Conservation (phyloP, 805 yeast genomes). For the Kazachstania kunashirensis region DNA sequence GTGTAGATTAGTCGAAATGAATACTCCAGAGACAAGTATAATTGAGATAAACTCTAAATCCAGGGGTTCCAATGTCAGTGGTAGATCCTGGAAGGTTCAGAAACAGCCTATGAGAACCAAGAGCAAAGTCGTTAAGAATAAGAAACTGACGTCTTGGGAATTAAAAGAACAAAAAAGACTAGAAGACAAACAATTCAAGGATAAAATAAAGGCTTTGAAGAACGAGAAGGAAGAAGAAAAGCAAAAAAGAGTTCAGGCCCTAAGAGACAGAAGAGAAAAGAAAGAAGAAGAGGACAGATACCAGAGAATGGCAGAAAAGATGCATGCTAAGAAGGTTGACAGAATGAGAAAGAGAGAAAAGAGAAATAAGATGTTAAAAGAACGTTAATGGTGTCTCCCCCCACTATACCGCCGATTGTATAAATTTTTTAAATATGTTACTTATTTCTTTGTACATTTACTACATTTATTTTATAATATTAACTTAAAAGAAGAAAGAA, state of each 20-base stretch:
- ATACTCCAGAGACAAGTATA: too few species aligned
- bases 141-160: constrained; percentile 45
- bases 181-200: constrained; percentile 57
- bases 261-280: constrained; percentile 66
- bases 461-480: too few species aligned
- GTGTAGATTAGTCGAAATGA: too few species aligned
- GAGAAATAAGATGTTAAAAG: constrained; percentile 87
- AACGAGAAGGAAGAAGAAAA: constrained; percentile 63
- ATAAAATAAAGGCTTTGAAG: constrained; percentile 60
- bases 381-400: constrained; percentile 42
- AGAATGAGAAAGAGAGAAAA: constrained; percentile 84
- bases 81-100: constrained; percentile 63
- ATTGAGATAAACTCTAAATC: constrained; percentile 4
- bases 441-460: too few species aligned
- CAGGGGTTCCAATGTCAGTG: constrained; percentile 47
- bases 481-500: too few species aligned
- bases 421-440: too few species aligned
- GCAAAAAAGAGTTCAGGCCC: constrained; percentile 41
- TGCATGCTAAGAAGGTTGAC: constrained; percentile 89
- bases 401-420: too few species aligned
- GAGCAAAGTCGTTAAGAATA: constrained; percentile 44
- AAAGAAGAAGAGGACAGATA: constrained; percentile 86
- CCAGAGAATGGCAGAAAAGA: constrained; percentile 69
- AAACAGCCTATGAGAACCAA: constrained; percentile 60
- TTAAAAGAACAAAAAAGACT: constrained; percentile 55